These are phyloP conservation scores for Thymus mandschuricus DNA, from an alignment of 257 asterid genomes.

Conservation along the genomic window DNA sequence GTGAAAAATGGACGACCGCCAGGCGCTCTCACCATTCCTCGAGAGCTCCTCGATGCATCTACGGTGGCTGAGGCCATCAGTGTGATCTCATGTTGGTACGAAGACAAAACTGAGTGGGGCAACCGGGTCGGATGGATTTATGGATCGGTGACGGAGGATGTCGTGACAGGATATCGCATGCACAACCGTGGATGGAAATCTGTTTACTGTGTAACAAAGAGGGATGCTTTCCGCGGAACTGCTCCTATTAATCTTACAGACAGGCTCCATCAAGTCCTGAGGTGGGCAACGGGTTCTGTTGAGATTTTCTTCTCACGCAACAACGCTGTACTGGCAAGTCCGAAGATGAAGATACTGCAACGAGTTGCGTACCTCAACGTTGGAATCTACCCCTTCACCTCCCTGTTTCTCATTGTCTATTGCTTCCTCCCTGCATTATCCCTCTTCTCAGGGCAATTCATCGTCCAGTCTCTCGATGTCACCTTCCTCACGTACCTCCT, in stretches of 20 bases:
- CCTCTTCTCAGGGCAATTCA: conserved; percentile 82
- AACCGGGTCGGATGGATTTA: conserved; percentile 91
- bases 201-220: conserved; percentile 75
- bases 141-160: conserved; percentile 86
- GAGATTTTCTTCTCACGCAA: conserved; percentile 90
- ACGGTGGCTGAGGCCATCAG: conserved; percentile 90
- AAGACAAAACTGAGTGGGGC: conserved; percentile 95
- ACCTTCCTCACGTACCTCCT: conserved; percentile 75
- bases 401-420: conserved; percentile 74
- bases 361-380: conserved; percentile 81
- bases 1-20: conserved; percentile 82
- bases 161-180: conserved; percentile 89
- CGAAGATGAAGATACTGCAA: conserved; percentile 72
- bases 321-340: conserved; percentile 74
- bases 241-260: conserved; percentile 89
- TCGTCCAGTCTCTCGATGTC: conserved; percentile 64
- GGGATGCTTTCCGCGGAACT: conserved; percentile 91
- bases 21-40: conserved; percentile 70
- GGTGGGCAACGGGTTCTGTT: conserved; percentile 93
- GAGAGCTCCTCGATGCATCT: conserved; percentile 82
- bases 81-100: conserved; percentile 89
- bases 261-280: conserved; percentile 87
- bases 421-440: conserved; percentile 91
- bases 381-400: conserved; percentile 85
- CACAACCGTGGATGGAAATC: conserved; percentile 92